Evolutionary conservation across 1,284 basidiomycete species (phyloP).

Genomic region (Sparassis latifolia): DNA sequence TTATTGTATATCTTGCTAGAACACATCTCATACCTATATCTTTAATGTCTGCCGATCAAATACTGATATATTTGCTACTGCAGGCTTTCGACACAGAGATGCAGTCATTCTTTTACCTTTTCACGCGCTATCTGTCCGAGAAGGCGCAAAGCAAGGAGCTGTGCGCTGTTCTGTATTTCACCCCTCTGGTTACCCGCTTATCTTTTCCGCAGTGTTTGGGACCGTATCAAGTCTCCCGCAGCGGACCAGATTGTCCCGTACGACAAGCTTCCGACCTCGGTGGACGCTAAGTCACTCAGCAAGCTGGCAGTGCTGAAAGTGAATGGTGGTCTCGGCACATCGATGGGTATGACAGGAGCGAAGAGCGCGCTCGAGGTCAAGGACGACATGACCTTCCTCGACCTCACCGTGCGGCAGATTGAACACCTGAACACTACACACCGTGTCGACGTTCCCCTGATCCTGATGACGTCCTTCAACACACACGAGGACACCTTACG

Average conservation of each 20-base stretch:
- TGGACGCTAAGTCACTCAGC: conserved; percentile 69
- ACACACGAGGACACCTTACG: conserved; percentile 94
- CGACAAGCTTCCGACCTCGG: conserved; percentile 55
- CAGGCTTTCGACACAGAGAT: conserved; percentile 97
- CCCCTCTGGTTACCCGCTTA: neutral
- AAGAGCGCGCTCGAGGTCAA: conserved; percentile 89
- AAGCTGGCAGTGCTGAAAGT: conserved; percentile 98
- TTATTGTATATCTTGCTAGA: too few species aligned
- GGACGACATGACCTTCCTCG: conserved; percentile 98
- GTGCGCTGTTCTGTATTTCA: conserved; percentile 41
- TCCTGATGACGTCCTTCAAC: conserved; percentile 99
- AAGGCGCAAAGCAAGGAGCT: conserved; percentile 91
- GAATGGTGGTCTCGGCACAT: conserved; percentile 97
- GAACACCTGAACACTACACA: conserved; percentile 75
- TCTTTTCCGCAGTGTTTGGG: conserved; percentile 72
- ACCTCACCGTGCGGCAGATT: conserved; percentile 93
- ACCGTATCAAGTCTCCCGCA: conserved; percentile 91
- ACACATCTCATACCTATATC: too few species aligned
- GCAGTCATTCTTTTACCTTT: conserved; percentile 97
- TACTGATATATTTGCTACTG: neutral
- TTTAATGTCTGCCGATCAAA: too few species aligned
- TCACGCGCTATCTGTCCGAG: conserved; percentile 94
- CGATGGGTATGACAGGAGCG: conserved; percentile 92
- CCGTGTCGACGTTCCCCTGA: conserved; percentile 85
- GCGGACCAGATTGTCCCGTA: conserved; percentile 90